phyloP scores from a whole-genome alignment of 2,329 filamentous ascomycete species.

The Aspergillus arachidicola region DNA sequence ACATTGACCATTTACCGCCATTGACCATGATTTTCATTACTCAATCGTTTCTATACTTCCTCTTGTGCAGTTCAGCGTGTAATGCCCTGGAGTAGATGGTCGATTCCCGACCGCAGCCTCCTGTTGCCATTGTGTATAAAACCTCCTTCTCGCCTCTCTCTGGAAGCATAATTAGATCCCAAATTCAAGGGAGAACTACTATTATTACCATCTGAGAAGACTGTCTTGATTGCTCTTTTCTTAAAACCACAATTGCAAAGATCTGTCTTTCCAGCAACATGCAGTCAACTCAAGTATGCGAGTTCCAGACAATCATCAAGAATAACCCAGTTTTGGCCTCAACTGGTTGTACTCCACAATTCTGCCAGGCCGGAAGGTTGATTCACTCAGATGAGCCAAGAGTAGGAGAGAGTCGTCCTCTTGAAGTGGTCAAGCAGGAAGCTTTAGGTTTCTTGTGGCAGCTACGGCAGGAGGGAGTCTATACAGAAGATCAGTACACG shows the following conservation, averaged over 20 bases:
- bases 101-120: not conserved
- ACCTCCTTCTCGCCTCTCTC: not conserved
- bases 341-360: constrained; percentile 1
- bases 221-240: not conserved
- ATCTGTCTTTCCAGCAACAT: not conserved
- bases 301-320: constrained; percentile 4
- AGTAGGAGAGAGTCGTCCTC: constrained; percentile 1
- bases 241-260: not conserved
- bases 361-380: constrained; percentile 3
- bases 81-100: no score
- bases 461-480: constrained; percentile 4
- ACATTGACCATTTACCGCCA: not conserved
- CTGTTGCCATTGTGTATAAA: not conserved
- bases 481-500: not conserved
- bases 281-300: not conserved
- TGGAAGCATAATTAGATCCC: not conserved
- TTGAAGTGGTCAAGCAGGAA: constrained; percentile 4
- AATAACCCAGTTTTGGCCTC: not conserved
- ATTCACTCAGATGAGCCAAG: constrained; percentile 5
- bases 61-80: not conserved
- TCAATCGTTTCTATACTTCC: not conserved
- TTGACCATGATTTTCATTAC: not conserved
- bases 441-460: constrained; percentile 1
- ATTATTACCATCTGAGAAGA: not conserved
- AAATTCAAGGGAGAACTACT: not conserved